Evolutionary conservation across 2,329 filamentous ascomycete species (phyloP), one percentile per base, ranked within the genome.

Genomic region (Aureobasidium sp.): DNA sequence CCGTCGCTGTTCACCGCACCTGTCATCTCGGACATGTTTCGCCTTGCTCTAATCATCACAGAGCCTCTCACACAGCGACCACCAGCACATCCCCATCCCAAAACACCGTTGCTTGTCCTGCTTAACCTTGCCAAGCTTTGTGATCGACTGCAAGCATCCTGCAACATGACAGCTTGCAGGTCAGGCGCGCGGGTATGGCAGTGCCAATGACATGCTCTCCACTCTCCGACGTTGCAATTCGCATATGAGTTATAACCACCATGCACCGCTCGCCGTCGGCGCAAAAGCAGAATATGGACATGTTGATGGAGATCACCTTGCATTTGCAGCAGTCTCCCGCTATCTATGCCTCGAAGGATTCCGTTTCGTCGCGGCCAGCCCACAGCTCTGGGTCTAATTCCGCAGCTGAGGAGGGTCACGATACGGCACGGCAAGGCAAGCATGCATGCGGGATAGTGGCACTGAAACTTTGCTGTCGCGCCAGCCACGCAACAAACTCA

Each of bases 81-180:
- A 34, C 9, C 31, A 34, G 29, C 29, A 27, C n/a, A 9, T 25
- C 37, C 9, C 12, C 20, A 27, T 36, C 42, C 8, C 20, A 27
- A 36, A 25, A 39, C 55, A 37, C 14, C 31, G 55, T 47, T 47
- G 6, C 29, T 25, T 42, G 42, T 56, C 34, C 42, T 27, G 42
- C 42, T 58, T 58, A 15, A 56, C 7, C 52, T 56, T 56, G 34
- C 52, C 42, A 58, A 58, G 55, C 55, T 58, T 58, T 37, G 31
- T 47, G 55, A 58, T 58, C 55, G 55, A 36, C 55, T 25, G 55
- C 55, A 58, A 58, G 55, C 55, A 58, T 47, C 9, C 27, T 2
- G 31, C 42, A 57, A 36, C 25, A 44, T 45, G 39, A 56, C 37
- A 42, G 53, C 37, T 36, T 29, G 25, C 36, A 14, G 14, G 51